Percentiles rank a stretch among this genome's conserved stretches.
phyloP scores from a whole-genome alignment of 768 basidiomycete species.

The Austroboletus eburneus region DNA sequence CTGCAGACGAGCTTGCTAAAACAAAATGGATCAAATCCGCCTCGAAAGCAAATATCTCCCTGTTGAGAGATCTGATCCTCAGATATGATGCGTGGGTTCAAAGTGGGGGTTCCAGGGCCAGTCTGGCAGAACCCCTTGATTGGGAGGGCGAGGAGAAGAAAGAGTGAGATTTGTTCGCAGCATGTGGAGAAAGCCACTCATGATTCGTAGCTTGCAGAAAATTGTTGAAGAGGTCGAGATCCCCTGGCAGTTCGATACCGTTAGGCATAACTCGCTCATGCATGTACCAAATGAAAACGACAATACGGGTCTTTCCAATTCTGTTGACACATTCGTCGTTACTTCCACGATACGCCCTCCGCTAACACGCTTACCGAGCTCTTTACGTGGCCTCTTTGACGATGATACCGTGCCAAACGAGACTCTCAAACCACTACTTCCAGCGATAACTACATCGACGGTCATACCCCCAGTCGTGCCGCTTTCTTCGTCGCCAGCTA shows the following conservation, averaged over 20 bases:
- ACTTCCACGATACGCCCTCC: constrained; percentile 49
- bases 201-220: constrained; percentile 15
- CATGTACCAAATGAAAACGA: constrained; percentile 23
- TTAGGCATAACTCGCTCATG: constrained; percentile 42
- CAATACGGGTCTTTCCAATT: constrained; percentile 14
- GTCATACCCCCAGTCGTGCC: constrained; percentile 25
- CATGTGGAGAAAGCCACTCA: constrained; percentile 6
- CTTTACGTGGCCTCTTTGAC: constrained; percentile 76
- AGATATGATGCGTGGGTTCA: constrained; percentile 72
- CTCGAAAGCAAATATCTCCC: constrained; percentile 59
- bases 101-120: constrained; percentile 68
- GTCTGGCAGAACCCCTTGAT: constrained; percentile 64
- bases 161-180: constrained; percentile 32
- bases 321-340: constrained; percentile 11
- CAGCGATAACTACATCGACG: constrained; percentile 23
- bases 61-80: constrained; percentile 75
- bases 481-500: constrained; percentile 33
- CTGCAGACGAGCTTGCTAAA: constrained; percentile 85
- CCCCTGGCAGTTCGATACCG: constrained; percentile 76
- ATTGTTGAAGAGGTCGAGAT: constrained; percentile 31
- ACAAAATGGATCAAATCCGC: constrained; percentile 86
- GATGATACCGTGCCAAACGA: constrained; percentile 43
- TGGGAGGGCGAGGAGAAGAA: constrained; percentile 70
- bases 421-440: constrained; percentile 39
- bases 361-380: constrained; percentile 63